Evolutionary conservation across 1,139 yeast genomes (phyloP), one percentile per base, ranked within the genome.

Genomic region (Hemisphaericaspora subhashii): DNA sequence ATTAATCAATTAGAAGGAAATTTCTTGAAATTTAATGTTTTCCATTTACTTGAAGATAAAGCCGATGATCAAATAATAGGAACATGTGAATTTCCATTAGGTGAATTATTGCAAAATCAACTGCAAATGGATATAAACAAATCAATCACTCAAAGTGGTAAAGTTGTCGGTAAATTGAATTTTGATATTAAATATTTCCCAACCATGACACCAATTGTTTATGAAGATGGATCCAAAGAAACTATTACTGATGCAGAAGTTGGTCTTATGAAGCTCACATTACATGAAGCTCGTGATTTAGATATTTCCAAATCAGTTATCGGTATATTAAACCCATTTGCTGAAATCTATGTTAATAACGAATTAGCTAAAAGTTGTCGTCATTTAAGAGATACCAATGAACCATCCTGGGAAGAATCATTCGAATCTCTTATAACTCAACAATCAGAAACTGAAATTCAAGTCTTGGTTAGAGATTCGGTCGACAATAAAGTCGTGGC

Each of bases 321-420:
- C 45, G 96, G 95, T 35, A 73, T 72, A 39, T 65, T 85, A 55
- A 81, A 83, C 52, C 86, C 92, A 20, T 81, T 74, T 55, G 88
- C 88, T 9, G 86, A 82, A 51, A 61, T 85, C 17, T 79, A 62
- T 51, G 60, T 83, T 39, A 79, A 83, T 54, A 74, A 72, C 33
- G 73, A 79, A 45, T 62, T 77, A 41, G 70, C 73, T 11, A 75
- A 75, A 51, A 62, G 63, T 5, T 77, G 81, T 44, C 80, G 92
- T 68, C 73, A 73, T 28, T 67, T 83, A 54, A 80, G 79, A 54
- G 76, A 78, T 54, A 74, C 80, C 13, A 84, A 83, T 52, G 86
- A 81, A 51, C 94, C 94, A 13, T 65, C 80, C 12, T 85, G 86
- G 83, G 81, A 79, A 47, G 80, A 80, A 51, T 59, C 74, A 16